Base-by-base conservation (phyloP, 2,329 filamentous ascomycete genomes). In the Ophiostoma triangulosporum region DNA sequence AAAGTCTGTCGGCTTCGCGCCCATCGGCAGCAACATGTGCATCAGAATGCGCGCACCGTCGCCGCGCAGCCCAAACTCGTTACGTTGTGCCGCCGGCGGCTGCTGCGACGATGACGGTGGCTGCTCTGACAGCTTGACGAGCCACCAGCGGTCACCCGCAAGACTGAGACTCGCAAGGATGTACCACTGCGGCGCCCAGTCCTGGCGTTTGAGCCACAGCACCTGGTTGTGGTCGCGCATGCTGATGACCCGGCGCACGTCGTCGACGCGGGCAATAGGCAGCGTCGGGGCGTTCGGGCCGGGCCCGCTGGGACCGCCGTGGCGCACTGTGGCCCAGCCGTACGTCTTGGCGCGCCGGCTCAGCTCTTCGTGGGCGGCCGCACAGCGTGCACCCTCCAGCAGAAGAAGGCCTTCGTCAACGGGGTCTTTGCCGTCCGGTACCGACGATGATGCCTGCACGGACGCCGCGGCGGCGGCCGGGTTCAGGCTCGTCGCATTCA, bases 81-180 rank as follows among this genome's bases (percentile, higher is more conserved):
- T 48, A 17, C 43, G 43, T 9, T 46, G 24, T 15, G 24, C 15
- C 17, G 40, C 24, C 20, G 14, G 38, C 22, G 31, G 31, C 3
- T 15, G 17, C 32, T 50, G 46, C 4, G 33, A 20, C 22, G 38
- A 4, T 3, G 46, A 12, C 8, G 20, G 15, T 8, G 48, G 49
- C 20, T 46, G n/a, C 36, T 71, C 76, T 69, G 69, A 81, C 75
- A 79, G 66, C 65, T 84, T 76, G 52, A 88, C 71, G 56, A 90
- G 70, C 81, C 84, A 90, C 86, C 87, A 95, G 57, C 76, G 76
- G 63, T 93, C 86, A 52, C 87, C 86, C 62, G 76, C 74, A 62
- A 86, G 73, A 63, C 83, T 82, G 64, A 88, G 75, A 51, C 81
- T 80, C 46, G 85, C 75, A 59, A 83, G 81, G 36, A 94, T 69